Base-by-base conservation (phyloP, 2,329 filamentous ascomycete species). In the Coccinonectria pachysandricola region DNA sequence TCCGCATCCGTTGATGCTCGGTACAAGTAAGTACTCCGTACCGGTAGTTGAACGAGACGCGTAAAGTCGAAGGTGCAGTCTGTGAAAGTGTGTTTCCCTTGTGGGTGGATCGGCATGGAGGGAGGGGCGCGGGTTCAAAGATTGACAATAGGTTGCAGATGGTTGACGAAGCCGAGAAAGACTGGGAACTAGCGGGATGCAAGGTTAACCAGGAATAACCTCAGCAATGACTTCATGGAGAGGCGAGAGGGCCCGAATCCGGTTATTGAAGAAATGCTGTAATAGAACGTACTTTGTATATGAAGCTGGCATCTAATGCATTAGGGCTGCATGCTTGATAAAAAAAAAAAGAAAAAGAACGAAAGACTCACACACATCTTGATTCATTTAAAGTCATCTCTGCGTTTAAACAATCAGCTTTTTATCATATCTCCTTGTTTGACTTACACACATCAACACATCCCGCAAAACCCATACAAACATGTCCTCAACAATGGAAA, bases 221-320 rank as follows among this genome's bases (percentile, higher is more conserved):
- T 34, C 29, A 35, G 42, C 37, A 32, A 48, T 48, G 45, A 48
- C 45, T 43, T 49, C 45, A 49, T 49, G 26, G 28, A 17, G 12
- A 15, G 23, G 15, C 24, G 15, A 23, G 29, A 24, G 29, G 26
- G 18, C 26, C 28, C 19, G 46, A 49, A 49, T 48, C 46, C 46
- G 42, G 46, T 48, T 49, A 39, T 48, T 26, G 19, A 28, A 15
- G 12, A 12, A 8, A 24, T 26, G 25, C 36, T 27, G 24, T 35
- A 40, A 34, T 37, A 46, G 44, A 43, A 48, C 46, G 32, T 32
- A 15, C 31, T 35, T 21, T 19, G 6, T 28, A 22, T 34, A 34
- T 18, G 14, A 32, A 36, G 22, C 24, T 19, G 12, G 15, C 12
- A 17, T 15, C 7, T 8, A 20, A n/a, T n/a, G n/a, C n/a, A n/a